Evolutionary conservation across 2,329 filamentous ascomycete genomes (phyloP).

Genomic region (Graphilbum sp.): DNA sequence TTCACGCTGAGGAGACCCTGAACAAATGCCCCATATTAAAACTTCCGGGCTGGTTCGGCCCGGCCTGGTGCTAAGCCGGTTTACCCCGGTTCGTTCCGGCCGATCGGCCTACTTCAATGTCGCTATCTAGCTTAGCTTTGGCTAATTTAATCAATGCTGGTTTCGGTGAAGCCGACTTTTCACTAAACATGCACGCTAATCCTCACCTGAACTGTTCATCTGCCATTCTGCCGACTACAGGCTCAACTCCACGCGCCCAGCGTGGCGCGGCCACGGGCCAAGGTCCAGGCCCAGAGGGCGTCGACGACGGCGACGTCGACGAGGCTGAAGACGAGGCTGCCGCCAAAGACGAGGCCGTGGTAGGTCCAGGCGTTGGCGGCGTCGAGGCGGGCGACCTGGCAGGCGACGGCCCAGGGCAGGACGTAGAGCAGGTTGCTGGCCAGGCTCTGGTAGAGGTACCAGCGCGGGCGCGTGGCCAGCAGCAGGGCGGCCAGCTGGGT

Average conservation of each 20-base stretch:
- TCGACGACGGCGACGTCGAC: constrained; percentile 35
- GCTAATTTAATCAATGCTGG: too few species aligned
- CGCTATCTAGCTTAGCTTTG: too few species aligned
- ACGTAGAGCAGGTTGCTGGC: constrained; percentile 52
- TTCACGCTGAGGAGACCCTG: too few species aligned
- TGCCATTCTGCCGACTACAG: too few species aligned
- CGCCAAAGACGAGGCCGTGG: constrained; percentile 50
- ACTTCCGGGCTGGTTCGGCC: too few species aligned
- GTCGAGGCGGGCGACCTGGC: constrained; percentile 29
- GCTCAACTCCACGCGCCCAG: constrained; percentile 17
- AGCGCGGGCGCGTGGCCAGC: constrained; percentile 44
- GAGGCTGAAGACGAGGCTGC: constrained; percentile 52
- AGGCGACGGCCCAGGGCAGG: constrained; percentile 53
- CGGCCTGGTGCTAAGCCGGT: too few species aligned
- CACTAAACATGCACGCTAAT: too few species aligned
- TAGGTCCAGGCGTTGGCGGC: constrained; percentile 47
- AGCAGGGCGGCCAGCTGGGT: constrained; percentile 50
- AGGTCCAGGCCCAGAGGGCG: constrained; percentile 31
- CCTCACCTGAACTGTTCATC: too few species aligned
- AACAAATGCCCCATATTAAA: too few species aligned
- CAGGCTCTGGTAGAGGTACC: constrained; percentile 53
- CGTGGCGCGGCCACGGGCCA: constrained; percentile 26
- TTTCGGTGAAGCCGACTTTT: too few species aligned
- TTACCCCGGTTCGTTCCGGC: too few species aligned
- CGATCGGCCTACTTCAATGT: too few species aligned